phyloP scores from a whole-genome alignment of 371 early-diverging fungal genomes.

The Gilbertella persicaria region DNA sequence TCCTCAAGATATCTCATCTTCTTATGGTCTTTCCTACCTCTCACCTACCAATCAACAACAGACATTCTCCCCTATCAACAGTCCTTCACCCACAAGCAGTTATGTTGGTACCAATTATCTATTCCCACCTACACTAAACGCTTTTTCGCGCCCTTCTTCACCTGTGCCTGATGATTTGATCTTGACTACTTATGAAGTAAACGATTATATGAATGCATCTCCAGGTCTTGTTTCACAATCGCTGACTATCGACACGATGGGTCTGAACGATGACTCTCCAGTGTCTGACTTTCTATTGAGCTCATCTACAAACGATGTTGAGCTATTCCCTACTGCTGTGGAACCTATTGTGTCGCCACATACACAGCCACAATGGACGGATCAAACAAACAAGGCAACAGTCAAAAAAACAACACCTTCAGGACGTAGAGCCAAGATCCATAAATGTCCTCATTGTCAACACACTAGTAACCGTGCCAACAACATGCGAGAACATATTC shows the following conservation, averaged over 20 bases:
- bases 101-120: conserved; percentile 7
- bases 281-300: conserved; percentile 9
- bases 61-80: conserved; percentile 12
- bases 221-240: background rate
- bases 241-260: background rate
- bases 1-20: background rate
- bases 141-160: conserved; percentile 12
- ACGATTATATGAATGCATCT: conserved; percentile 16
- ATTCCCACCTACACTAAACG: conserved; percentile 10
- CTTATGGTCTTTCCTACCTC: conserved; percentile 8
- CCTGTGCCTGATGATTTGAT: conserved; percentile 26
- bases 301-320: conserved; percentile 5
- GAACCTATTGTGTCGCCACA: conserved; percentile 15
- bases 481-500: conserved; percentile 49
- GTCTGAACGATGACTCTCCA: background rate
- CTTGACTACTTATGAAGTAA: conserved; percentile 18
- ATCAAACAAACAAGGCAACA: background rate
- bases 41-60: conserved; percentile 20
- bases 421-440: conserved; percentile 18
- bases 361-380: conserved; percentile 12
- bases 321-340: conserved; percentile 12
- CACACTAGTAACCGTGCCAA: conserved; percentile 44
- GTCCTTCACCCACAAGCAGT: conserved; percentile 16
- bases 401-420: conserved; percentile 10
- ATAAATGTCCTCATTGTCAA: conserved; percentile 34